Base-by-base conservation (phyloP, 768 basidiomycete species). In the Macrocybe gigantea region DNA sequence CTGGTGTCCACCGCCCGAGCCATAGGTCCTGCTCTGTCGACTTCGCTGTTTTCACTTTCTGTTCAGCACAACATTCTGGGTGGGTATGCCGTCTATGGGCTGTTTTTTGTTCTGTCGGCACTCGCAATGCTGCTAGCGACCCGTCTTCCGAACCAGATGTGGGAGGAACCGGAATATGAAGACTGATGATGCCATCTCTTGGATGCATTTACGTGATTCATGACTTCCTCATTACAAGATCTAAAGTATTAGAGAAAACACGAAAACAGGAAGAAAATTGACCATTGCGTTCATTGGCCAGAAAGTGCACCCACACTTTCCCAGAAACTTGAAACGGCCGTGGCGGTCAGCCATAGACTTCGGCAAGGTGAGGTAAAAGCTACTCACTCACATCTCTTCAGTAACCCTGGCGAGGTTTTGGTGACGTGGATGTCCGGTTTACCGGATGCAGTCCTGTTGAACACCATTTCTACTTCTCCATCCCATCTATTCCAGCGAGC, bases 1-100 rank as follows among this genome's bases (percentile, higher is more conserved):
- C 61, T 67, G 1, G 69, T 67, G 1, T 70, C 75, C 2, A 59
- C 73, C 7, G 68, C 72, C 0, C 70, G 76, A 37, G 76, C 75
- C 3, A 64, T 79, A 14, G 78, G 77, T 1, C 79, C 79, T 0
- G 71, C 68, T 1, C 36, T 71, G 33, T 60, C 72, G 5, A 75
- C 78, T 0, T 78, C 78, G 0, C 55, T 78, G n/a, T 80, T 79
- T 48, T 77, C 80, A 1, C 54, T 71, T 30, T 79, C 79, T 0
- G 71, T 77, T 31, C 57, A 80, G 51, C 59, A 69, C 51, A 72
- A 74, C 35, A 6, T 77, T 2, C 55, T 78, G 1, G 67, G 72
- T 1, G 77, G 78, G 10, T 72, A 77, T 52, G 63, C 67, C 5
- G 69, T 77, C 3, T 79, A 78, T 51, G 60, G 62, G 29, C 29